Base-by-base conservation (phyloP, 2,329 filamentous ascomycete species). In the Claviceps paspali region DNA sequence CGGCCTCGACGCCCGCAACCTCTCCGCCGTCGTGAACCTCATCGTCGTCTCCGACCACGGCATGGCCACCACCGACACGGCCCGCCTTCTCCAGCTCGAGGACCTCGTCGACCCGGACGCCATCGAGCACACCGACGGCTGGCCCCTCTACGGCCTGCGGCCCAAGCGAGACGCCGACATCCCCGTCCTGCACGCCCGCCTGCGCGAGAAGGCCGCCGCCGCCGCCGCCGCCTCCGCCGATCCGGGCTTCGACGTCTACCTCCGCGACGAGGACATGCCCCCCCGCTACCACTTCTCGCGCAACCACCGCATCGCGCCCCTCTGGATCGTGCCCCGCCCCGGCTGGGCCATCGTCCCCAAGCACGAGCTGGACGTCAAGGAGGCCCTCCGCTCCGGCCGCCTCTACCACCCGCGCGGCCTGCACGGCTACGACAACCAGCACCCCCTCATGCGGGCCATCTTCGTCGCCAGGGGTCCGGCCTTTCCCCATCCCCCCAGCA, bases 11-110 rank as follows among this genome's bases (percentile, higher is more conserved):
- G 61, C 70, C 33, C 77, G 91, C 34, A 95, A 96, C 53, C 62
- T 98, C 35, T 94, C 86, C 0, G 55, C 79, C 15, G 82, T 98
- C 42, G 84, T 96, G 52, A 98, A 98, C 47, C 71, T 98, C 6
- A 77, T 98, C 24, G 70, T 98, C n/a, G 88, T 98, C 2, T 95
- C 86, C 1, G 91, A 98, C 54, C 91, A 98, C 54, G 91, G 91
- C 35, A 98, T 98, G 91, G 91, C 91, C 1, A 93, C 86, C 0
- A 96, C 91, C 0, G 82, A 87, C 41, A 74, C 72, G 0, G 68
- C 76, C 14, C 73, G 91, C 9, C 64, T 96, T 32, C 70, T 96
- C 19, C 91, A 96, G 57, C 66, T 96, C 2, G 91, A 98, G 45
- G 85, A 95, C 51, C 61, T 96, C 4, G 67, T 96, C 33, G 84